A percentile compares a stretch with the other conserved stretches of the same genome.
Conservation (phyloP, 345 rosid species). For the Eucalyptus urophylla region DNA sequence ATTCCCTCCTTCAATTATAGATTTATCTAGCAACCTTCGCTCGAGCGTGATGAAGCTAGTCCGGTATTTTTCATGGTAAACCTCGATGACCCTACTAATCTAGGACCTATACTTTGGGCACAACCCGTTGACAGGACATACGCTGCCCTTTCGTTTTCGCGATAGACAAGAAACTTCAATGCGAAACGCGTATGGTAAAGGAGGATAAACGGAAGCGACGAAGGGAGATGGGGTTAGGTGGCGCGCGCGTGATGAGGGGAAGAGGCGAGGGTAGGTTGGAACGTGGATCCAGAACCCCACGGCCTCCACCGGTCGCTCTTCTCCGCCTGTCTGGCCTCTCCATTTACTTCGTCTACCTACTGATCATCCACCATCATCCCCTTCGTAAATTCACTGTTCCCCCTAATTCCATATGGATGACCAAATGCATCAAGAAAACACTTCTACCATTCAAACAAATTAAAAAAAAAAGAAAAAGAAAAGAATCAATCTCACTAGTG, state of each 20-base stretch:
- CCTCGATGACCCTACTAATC: background rate
- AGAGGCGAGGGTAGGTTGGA: background rate
- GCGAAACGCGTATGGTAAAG: background rate
- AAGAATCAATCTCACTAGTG: background rate
- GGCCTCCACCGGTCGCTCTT: background rate
- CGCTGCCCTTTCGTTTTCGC: background rate
- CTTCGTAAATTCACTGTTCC: background rate
- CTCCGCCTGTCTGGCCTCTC: background rate
- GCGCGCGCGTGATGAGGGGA: background rate
- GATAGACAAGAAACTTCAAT: background rate
- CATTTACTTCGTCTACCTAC: background rate
- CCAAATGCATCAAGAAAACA: background rate
- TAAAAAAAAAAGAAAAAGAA: background rate
- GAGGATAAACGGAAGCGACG: background rate
- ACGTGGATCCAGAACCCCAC: background rate
- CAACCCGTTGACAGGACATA: background rate
- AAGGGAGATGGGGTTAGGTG: background rate
- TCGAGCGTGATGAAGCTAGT: background rate
- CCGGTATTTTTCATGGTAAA: background rate
- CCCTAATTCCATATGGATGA: background rate
- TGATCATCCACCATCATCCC: background rate
- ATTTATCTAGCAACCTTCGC: background rate
- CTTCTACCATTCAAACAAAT: background rate
- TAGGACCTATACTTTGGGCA: background rate
- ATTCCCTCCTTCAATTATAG: background rate